Base-by-base conservation (phyloP, 768 basidiomycete species). In the Naganishia onofrii region DNA sequence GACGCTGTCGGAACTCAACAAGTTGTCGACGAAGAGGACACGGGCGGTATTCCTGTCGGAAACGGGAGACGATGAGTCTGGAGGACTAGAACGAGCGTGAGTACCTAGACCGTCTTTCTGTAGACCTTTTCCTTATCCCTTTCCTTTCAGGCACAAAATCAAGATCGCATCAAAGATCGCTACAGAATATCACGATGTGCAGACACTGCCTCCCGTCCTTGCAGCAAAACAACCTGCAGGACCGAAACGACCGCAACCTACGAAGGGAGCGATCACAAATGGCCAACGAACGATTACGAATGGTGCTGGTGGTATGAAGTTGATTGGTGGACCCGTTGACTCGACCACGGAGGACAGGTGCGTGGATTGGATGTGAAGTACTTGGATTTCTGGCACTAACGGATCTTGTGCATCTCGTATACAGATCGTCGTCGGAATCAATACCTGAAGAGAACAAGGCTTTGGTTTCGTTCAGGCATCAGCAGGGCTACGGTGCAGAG, bases 151-250 rank as follows among this genome's bases (percentile, higher is more conserved):
- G 19, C 73, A 77, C 73, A 79, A 80, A 64, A 67, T 78, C 53
- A 79, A 79, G 42, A 80, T 96, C 42, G 84, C 92, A 2, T 87
- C 90, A 57, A 96, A 96, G 84, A 89, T 97, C 34, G 85, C 88
- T 38, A 88, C 92, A 77, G 95, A 98, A 82, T 99, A 93, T 80
- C 85, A 86, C 56, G 88, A 96, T 78, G 90, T 85, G 78, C 91
- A 90, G 78, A 87, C 89, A 32, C 87, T 98, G 1, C 95, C 95
- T 0, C 81, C 91, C 3, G 87, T 90, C 0, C 82, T 97, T 38
- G 82, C 91, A 34, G 84, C 89, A 0, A 93, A 96, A 71, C 69
- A 64, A 66, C 87, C 92, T 2, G 68, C 56, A 7, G 69, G 66
- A 21, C 93, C 95, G 0, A 86, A 89, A 51, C 84, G 89, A 44